These are phyloP conservation scores for Simmondsia chinensis DNA, from an alignment of 148 eudicot species.

Conservation along the genomic window DNA sequence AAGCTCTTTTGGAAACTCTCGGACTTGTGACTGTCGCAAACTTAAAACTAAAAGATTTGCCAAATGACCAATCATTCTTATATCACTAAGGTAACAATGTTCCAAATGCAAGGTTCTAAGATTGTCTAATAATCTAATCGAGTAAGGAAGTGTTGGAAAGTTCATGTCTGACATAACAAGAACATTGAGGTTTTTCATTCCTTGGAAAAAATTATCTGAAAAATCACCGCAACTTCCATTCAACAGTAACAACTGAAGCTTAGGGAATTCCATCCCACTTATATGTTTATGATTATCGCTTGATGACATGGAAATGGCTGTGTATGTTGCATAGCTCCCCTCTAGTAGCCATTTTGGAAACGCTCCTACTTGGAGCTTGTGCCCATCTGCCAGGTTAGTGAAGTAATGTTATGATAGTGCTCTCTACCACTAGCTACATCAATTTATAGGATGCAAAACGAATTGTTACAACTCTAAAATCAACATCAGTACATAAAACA, in stretches of 20 bases:
- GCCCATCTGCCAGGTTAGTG: too few species aligned
- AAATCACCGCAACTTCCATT: background rate
- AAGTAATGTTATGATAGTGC: too few species aligned
- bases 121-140: background rate
- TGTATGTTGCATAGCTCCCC: background rate
- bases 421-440: too few species aligned
- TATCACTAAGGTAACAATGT: background rate
- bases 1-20: background rate
- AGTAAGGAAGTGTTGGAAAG: background rate
- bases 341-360: too few species aligned
- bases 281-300: background rate
- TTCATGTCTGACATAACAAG: background rate
- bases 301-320: background rate
- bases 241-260: background rate
- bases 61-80: background rate
- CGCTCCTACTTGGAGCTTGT: too few species aligned
- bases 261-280: too few species aligned
- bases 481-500: too few species aligned
- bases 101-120: background rate
- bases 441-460: too few species aligned
- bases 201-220: background rate
- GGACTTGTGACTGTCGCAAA: background rate
- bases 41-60: conserved; percentile 1
- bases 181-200: background rate
- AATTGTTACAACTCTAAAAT: too few species aligned